Base-by-base conservation (phyloP, 2,329 filamentous ascomycete species). In the Apiospora koreana region DNA sequence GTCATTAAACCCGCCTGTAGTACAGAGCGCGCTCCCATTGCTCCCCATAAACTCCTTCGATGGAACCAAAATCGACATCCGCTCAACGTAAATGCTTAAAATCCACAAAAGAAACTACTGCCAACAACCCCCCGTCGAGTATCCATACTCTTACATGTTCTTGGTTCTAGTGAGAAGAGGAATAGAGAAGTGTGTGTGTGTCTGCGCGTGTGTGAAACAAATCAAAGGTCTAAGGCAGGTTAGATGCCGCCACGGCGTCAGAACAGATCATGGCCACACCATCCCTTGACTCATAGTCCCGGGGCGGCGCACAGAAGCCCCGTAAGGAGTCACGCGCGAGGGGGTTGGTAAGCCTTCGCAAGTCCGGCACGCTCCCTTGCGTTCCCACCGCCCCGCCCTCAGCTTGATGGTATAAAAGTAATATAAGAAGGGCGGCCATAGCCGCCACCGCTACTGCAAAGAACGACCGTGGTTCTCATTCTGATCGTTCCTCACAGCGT, bases 31-130 rank as follows among this genome's bases (percentile, higher is more conserved):
- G 31, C 54, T 38, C 31, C 31, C 31, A 38, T 23, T 62, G 54
- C 38, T 18, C 54, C 31, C 31, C 18, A 18, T 62, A 38, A 62
- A 62, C 54, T 62, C 54, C 54, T 38, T 62, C 54, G 54, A 38
- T 38, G 31, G 31, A 38, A 62, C 9, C 9, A 25, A 3, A 58
- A 35, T 35, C 25, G 28, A 58, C 28, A 35, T 58, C 50, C 31
- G 25, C 48, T 18, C 28, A 62, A 38, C 54, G 54, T 62, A 62
- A 62, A 62, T 62, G 54, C 54, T 62, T 31, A n/a, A n/a, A 54
- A 62, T 1, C 18, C 54, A 62, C 54, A 35, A 5, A 62, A 2
- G n/a, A 62, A 62, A 18, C 2, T 7, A 58, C 21, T 4, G 1
- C 9, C 8, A 38, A n/a, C n/a, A 12, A 3, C 18, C 9, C 54